phyloP scores from a whole-genome alignment of 805 yeast species.

The Grigorovia humatica region DNA sequence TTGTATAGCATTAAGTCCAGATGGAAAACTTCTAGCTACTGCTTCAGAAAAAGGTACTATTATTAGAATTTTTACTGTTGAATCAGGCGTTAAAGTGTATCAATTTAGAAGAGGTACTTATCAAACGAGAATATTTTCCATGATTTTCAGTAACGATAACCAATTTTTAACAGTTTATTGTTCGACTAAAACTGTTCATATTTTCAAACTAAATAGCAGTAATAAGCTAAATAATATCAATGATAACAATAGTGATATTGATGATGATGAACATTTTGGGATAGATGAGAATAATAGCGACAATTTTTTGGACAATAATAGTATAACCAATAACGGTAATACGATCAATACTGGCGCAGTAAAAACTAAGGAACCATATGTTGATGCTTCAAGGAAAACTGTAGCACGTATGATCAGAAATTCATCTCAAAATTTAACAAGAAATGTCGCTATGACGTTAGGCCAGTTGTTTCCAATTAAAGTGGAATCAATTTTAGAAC shows the following conservation, averaged over 20 bases:
- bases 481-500: conserved; percentile 75
- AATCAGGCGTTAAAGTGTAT: conserved; percentile 50
- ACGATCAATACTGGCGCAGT: conserved; percentile 1
- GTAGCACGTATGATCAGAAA: conserved; percentile 68
- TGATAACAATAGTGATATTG: conserved; percentile 14
- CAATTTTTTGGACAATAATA: conserved; percentile 1
- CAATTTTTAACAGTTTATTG: conserved; percentile 72
- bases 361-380: conserved; percentile 37
- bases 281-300: conserved; percentile 1
- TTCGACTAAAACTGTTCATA: conserved; percentile 86
- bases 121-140: conserved; percentile 66
- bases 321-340: background rate
- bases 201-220: conserved; percentile 51
- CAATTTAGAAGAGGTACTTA: conserved; percentile 76
- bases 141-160: conserved; percentile 65
- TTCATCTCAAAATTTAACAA: conserved; percentile 66
- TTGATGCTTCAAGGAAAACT: conserved; percentile 59
- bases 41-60: conserved; percentile 74
- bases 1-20: conserved; percentile 49
- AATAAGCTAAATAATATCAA: background rate
- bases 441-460: conserved; percentile 78
- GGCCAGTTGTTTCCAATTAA: conserved; percentile 75
- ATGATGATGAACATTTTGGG: conserved; percentile 13
- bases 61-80: conserved; percentile 54
- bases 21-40: conserved; percentile 60